phyloP scores from a whole-genome alignment of 2,329 filamentous ascomycete genomes.

The Madurella mycetomatis region DNA sequence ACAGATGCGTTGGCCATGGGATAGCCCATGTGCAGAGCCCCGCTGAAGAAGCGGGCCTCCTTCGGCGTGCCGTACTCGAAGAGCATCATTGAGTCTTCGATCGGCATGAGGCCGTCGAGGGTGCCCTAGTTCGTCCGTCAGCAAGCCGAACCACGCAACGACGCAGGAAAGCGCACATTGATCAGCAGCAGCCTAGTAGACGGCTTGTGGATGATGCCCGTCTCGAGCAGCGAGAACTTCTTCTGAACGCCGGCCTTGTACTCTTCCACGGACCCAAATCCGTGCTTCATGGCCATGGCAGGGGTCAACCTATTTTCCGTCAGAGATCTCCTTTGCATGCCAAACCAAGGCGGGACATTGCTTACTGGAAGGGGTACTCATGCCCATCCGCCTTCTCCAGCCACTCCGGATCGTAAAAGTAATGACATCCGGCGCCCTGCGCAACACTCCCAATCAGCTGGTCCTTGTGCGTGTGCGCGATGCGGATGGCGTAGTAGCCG shows the following conservation, averaged over 20 bases:
- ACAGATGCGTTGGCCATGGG: slow-evolving; percentile 54
- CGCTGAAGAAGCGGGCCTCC: slow-evolving; percentile 60
- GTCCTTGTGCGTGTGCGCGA: slow-evolving; percentile 61
- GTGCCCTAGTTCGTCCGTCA: slow-evolving; percentile 43
- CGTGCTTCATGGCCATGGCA: slow-evolving; percentile 58
- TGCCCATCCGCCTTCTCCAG: slow-evolving; percentile 58
- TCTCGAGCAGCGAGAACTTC: slow-evolving; percentile 60
- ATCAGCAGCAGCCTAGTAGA: slow-evolving; percentile 56
- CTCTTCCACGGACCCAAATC: slow-evolving; percentile 52
- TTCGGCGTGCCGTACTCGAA: slow-evolving; percentile 63
- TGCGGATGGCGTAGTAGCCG: slow-evolving; percentile 63
- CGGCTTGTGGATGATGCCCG: slow-evolving; percentile 51
- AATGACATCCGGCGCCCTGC: slow-evolving; percentile 60
- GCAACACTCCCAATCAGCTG: slow-evolving; percentile 53
- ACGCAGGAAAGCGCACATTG: slow-evolving; percentile 43
- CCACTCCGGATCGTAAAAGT: slow-evolving; percentile 58
- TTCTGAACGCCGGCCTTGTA: slow-evolving; percentile 52
- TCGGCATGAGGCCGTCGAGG: slow-evolving; percentile 61
- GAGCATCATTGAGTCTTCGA: slow-evolving; percentile 62
- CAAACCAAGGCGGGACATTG: slow-evolving; percentile 5
- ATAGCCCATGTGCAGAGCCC: slow-evolving; percentile 64
- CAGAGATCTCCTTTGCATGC: not conserved
- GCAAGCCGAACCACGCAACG: not conserved
- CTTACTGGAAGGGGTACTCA: slow-evolving; percentile 59
- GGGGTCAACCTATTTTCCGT: slow-evolving; percentile 41